These are phyloP conservation scores for Eragrostis curvula DNA, from an alignment of 176 grass and related monocot species.

Conservation along the genomic window DNA sequence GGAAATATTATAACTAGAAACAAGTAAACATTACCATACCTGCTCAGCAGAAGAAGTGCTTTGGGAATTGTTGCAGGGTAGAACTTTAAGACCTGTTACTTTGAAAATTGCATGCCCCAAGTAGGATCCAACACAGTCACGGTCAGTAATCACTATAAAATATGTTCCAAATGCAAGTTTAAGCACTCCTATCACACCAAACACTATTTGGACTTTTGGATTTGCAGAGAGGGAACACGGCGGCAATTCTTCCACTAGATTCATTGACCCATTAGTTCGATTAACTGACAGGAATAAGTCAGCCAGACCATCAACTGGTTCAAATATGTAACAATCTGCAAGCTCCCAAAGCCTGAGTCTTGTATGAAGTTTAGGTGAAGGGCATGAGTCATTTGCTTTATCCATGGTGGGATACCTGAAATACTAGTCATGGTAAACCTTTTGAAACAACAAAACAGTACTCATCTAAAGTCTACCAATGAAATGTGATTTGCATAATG, in stretches of 20 bases:
- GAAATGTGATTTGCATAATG: neutral
- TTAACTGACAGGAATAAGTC: constrained; percentile 79
- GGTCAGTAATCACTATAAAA: constrained; percentile 78
- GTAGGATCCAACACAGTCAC: constrained; percentile 88
- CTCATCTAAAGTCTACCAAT: neutral
- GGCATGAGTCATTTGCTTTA: constrained; percentile 33
- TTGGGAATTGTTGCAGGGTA: constrained; percentile 73
- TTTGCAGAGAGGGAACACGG: constrained; percentile 39
- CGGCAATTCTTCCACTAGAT: constrained; percentile 71
- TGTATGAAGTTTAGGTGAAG: constrained; percentile 68
- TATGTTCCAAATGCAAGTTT: constrained; percentile 92
- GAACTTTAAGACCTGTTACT: constrained; percentile 85
- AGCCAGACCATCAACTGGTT: constrained; percentile 80
- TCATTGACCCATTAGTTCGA: constrained; percentile 73
- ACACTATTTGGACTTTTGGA: constrained; percentile 68
- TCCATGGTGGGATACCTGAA: constrained; percentile 48
- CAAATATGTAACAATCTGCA: constrained; percentile 78
- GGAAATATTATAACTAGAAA: constrained; percentile 22
- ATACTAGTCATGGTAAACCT: neutral
- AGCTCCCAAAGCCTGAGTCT: constrained; percentile 86
- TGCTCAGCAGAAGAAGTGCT: constrained; percentile 64
- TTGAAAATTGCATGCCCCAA: constrained; percentile 85
- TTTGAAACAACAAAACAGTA: neutral
- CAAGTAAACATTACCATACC: constrained; percentile 51
- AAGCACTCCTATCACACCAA: constrained; percentile 85